Percentiles rank a stretch among this genome's conserved stretches.
Conservation (phyloP, 169 alveolate species). For the Eimeria acervulina region DNA sequence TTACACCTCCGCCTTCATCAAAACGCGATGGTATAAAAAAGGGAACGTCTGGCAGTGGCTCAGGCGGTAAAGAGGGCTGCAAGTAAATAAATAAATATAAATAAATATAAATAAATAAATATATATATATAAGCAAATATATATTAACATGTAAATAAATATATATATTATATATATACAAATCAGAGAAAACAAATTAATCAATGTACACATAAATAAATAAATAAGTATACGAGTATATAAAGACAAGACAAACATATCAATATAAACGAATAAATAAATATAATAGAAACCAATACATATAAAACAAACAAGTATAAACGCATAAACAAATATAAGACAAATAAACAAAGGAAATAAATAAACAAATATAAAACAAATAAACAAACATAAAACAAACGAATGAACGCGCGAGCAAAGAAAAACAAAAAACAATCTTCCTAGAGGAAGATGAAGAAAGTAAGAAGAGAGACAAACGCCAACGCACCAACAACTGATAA, state of each 20-base stretch:
- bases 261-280: neutral
- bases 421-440: no score
- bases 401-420: no score
- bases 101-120: no score
- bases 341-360: neutral
- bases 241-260: neutral
- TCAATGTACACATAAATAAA: no score
- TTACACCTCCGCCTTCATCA: neutral
- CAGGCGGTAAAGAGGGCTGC: neutral
- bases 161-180: no score
- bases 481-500: no score
- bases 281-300: conserved; percentile 1
- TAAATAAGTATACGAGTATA: no score
- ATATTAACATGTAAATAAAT: neutral
- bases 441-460: neutral
- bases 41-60: conserved; percentile 36
- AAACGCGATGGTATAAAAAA: conserved; percentile 29
- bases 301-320: neutral
- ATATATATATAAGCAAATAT: neutral
- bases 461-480: neutral
- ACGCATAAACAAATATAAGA: neutral
- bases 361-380: no score
- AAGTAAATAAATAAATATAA: no score
- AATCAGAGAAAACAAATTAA: no score
- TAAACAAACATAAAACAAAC: no score